A percentile compares a stretch with the other conserved stretches of the same genome.
Evolutionary conservation across 1,139 yeast genomes (phyloP).

Genomic region (Nadsonia starkeyi-henricii): DNA sequence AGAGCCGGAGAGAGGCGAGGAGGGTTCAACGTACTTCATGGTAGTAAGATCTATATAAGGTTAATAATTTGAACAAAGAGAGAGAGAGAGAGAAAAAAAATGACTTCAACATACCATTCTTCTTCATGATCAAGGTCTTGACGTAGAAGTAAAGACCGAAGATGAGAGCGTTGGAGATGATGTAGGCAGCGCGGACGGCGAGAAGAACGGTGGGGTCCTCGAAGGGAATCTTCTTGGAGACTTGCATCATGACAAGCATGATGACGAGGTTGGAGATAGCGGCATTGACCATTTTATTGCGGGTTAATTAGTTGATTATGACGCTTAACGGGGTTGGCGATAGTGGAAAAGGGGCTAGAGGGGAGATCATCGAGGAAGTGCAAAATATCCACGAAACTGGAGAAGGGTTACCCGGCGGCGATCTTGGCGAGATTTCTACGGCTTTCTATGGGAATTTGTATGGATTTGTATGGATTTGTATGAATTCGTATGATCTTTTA

Average conservation of each 20-base stretch:
- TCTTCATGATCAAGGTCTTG: constrained; percentile 45
- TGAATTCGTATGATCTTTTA: too few species aligned
- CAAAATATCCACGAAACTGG: constrained; percentile 1
- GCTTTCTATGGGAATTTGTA: too few species aligned
- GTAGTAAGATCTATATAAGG: constrained; percentile 50
- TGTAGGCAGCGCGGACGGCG: constrained; percentile 65
- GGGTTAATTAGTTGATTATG: too few species aligned
- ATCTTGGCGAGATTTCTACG: too few species aligned
- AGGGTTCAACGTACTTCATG: constrained; percentile 78
- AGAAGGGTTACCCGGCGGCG: too few species aligned
- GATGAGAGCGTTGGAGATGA: constrained; percentile 51
- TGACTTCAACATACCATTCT: constrained; percentile 37
- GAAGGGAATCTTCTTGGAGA: constrained; percentile 77
- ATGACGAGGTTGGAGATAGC: constrained; percentile 73
- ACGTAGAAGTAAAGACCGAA: constrained; percentile 54
- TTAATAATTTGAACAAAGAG: neutral
- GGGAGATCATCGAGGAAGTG: constrained; percentile 2
- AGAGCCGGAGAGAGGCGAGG: constrained; percentile 66
- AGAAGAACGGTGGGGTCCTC: constrained; percentile 68
- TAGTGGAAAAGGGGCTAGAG: neutral
- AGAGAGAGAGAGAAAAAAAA: neutral
- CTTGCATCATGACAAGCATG: constrained; percentile 97
- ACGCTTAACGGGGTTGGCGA: constrained; percentile 2
- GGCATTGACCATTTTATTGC: constrained; percentile 48
- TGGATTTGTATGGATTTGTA: too few species aligned